A percentile compares a stretch with the other conserved stretches of the same genome.
These are phyloP conservation scores for Penicillium sp. DNA, from an alignment of 2,329 filamentous ascomycete genomes.

Conservation along the genomic window DNA sequence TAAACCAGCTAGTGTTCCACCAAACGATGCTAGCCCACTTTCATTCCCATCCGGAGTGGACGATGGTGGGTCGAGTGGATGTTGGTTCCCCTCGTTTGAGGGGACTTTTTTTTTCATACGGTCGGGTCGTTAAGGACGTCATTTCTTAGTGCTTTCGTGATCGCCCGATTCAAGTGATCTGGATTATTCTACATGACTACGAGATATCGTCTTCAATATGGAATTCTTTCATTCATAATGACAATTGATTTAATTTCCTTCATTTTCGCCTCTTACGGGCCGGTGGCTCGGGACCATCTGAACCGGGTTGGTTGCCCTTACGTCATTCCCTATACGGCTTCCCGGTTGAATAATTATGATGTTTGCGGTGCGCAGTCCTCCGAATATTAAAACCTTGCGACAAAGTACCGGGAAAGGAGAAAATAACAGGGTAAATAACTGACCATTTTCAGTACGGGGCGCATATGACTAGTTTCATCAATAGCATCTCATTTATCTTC, in stretches of 20 bases:
- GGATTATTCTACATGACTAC: too few relatives aligned
- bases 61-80: constrained; percentile 35
- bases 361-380: constrained; percentile 11
- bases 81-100: constrained; percentile 19
- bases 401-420: background rate
- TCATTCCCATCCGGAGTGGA: constrained; percentile 28
- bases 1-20: constrained; percentile 29
- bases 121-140: constrained; percentile 9
- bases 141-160: constrained; percentile 1
- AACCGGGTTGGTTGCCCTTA: constrained; percentile 18
- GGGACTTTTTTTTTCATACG: constrained; percentile 3
- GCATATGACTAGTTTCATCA: background rate
- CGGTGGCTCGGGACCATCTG: constrained; percentile 24
- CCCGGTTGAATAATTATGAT: constrained; percentile 22
- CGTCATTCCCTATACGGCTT: constrained; percentile 26
- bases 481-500: background rate
- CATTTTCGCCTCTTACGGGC: constrained; percentile 12
- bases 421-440: background rate
- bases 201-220: background rate
- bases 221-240: background rate
- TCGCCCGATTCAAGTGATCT: background rate
- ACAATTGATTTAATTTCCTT: background rate
- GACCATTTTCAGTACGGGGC: background rate
- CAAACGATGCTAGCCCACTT: constrained; percentile 35
- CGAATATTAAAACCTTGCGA: background rate